Evolutionary conservation across 768 basidiomycete species (phyloP), one percentile per base, ranked within the genome.

Genomic region (Epithele typhae): DNA sequence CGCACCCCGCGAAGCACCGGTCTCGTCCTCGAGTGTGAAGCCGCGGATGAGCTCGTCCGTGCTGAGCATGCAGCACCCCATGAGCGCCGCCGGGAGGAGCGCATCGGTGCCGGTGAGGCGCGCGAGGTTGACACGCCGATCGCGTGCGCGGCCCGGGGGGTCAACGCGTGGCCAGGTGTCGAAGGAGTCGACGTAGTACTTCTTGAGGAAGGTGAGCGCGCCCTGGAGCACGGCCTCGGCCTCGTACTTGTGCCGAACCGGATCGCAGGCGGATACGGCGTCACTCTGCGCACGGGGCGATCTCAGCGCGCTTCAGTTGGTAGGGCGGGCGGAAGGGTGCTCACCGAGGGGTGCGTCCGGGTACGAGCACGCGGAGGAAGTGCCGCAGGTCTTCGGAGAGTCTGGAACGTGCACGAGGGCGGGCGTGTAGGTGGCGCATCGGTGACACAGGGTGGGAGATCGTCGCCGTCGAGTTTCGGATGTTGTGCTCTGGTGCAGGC

Each of bases 81-180:
- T 30, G 27, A 30, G 93, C 23, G 87, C 86, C 11, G 95, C 89
- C 15, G 87, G 89, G 50, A 92, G 88, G 55, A 93, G 73, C 27
- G 27, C 18, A 14, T 30, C 14, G 7, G 27, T 94, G 15, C 30
- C 12, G 2, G 32, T 21, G 25, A 48, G 33, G 5, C 46, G 46
- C n/a, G 51, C 51, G 38, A 47, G 46, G 38, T 52, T 52, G 30
- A 52, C 51, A 45, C 48, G 18, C 43, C 48, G 6, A 49, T 49
- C 14, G 27, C 14, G 27, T 30, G 27, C 14, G 14, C 27, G 27
- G 27, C 27, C 27, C 27, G 27, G 27, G 17, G 25, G 25, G 44
- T 39, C 18, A 6, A 25, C 14, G 19, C 27, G 37, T 11, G 25
- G 33, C 44, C 43, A 42, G 5, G 23, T 21, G 10, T 43, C 27